Base-by-base conservation (phyloP, 495 filamentous ascomycete genomes). In the Chaetomium cochliodes region DNA sequence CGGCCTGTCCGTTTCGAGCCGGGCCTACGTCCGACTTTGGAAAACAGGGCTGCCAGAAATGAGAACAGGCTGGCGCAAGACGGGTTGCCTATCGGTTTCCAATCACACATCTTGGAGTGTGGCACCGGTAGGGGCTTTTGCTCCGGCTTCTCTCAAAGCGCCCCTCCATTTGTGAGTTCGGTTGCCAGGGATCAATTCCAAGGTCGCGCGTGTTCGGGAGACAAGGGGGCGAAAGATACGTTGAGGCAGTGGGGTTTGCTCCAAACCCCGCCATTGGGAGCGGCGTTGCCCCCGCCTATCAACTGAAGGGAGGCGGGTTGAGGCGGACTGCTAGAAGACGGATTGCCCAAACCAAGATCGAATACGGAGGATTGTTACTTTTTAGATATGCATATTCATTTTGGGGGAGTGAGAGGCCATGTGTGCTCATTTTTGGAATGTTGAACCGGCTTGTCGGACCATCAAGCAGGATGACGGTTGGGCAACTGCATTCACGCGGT, bases 121-220 rank as follows among this genome's bases (percentile, higher is more conserved):
- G 7, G 57, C 57, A 59, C 42, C 41, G 42, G 39, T 46, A 58
- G 56, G 59, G 49, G 22, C 39, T 11, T 44, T 44, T 53, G 50
- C 60, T 62, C 60, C 60, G 60, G 49, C 8, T 37, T 37, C 33
- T 11, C n/a, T 5, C 26, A 7, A 22, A 23, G 11, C n/a, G 25
- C 41, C 51, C 39, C 50, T 30, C 51, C 60, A 60, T 60, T 51
- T 50, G n/a, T 30, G 28, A 30, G 28, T 30, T 5, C 9, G 16
- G 12, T 0, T 39, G 61, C 42, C 61, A 57, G 50, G 52, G 61
- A 57, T 63, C 42, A 22, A 49, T 20, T 37, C 61, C n/a, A n/a
- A 57, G 33, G 53, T 53, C 41, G n/a, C 42, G 61, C 20, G 52
- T 50, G 53, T 58, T 11, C 16, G 13, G 28, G 41, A n/a, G 60